These are phyloP conservation scores for Lyophyllum decastes DNA, from an alignment of 768 basidiomycete genomes.

Conservation along the genomic window DNA sequence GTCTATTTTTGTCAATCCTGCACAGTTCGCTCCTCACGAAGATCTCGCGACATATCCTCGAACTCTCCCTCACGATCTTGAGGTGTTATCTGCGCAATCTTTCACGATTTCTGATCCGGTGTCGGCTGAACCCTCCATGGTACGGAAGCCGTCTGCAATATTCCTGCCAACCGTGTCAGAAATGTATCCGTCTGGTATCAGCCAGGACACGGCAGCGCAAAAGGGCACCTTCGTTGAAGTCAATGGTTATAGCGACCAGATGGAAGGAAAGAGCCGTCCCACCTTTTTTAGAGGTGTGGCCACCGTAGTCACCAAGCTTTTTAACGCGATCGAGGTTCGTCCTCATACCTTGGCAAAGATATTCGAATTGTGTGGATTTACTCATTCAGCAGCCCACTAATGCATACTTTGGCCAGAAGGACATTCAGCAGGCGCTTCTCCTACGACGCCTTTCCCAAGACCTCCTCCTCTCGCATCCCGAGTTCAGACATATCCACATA, in stretches of 20 bases:
- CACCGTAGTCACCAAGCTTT: conserved; percentile 92
- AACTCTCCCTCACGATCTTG: conserved; percentile 76
- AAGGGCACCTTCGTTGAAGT: conserved; percentile 92
- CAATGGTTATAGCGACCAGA: conserved; percentile 86
- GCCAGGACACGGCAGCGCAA: conserved; percentile 71
- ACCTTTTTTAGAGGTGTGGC: conserved; percentile 95
- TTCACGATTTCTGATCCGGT: conserved; percentile 21
- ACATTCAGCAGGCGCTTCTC: conserved; percentile 94
- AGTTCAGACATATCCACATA: conserved; percentile 75
- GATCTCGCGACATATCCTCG: conserved; percentile 91
- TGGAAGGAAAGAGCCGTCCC: conserved; percentile 89
- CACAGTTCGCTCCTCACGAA: conserved; percentile 96
- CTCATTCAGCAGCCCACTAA: conserved; percentile 69
- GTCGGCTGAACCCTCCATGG: conserved; percentile 11
- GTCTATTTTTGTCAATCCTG: conserved; percentile 97
- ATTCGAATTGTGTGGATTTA: neutral
- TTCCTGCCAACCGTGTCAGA: conserved; percentile 80
- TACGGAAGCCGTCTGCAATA: conserved; percentile 61
- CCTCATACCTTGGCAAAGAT: neutral
- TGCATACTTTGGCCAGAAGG: conserved; percentile 97
- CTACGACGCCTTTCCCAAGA: conserved; percentile 79
- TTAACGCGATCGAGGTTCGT: conserved; percentile 85
- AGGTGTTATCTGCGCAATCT: conserved; percentile 47
- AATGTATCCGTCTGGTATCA: conserved; percentile 94
- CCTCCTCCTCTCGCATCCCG: conserved; percentile 78